phyloP scores from a whole-genome alignment of 306 rosid genomes.

The Casuarina equisetifolia region DNA sequence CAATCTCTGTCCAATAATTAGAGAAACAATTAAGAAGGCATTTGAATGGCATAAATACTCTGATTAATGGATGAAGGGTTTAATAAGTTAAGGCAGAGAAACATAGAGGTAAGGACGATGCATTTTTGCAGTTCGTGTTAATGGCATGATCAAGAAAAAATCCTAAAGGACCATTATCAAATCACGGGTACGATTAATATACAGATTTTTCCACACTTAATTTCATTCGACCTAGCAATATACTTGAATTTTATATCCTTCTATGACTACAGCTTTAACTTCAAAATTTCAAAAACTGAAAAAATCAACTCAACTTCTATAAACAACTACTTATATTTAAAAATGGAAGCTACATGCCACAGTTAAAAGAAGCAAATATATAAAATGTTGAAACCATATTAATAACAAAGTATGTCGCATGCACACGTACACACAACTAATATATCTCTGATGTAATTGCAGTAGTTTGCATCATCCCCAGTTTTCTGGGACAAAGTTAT shows the following conservation, averaged over 20 bases:
- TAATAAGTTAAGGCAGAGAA: constrained; percentile 13
- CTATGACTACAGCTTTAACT: neutral
- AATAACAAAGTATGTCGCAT: neutral
- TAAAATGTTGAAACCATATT: neutral
- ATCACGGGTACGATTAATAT: neutral
- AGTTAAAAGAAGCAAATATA: neutral
- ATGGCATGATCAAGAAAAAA: neutral
- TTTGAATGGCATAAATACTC: constrained; percentile 10
- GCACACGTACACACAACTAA: neutral
- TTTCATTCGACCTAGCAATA: neutral
- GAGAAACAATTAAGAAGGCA: constrained; percentile 16
- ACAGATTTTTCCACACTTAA: neutral
- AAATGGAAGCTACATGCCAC: neutral
- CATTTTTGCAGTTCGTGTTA: neutral
- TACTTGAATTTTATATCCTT: neutral
- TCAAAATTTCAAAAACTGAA: neutral
- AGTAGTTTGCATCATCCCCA: neutral
- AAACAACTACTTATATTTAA: neutral
- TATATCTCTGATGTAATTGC: neutral
- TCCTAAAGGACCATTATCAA: neutral
- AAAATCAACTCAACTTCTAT: too few species aligned
- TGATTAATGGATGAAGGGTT: neutral
- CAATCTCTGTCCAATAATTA: constrained; percentile 53
- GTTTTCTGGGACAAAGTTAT: neutral
- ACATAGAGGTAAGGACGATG: neutral